Conservation (phyloP, 1,284 basidiomycete genomes). For the Leccinum pachyderme region DNA sequence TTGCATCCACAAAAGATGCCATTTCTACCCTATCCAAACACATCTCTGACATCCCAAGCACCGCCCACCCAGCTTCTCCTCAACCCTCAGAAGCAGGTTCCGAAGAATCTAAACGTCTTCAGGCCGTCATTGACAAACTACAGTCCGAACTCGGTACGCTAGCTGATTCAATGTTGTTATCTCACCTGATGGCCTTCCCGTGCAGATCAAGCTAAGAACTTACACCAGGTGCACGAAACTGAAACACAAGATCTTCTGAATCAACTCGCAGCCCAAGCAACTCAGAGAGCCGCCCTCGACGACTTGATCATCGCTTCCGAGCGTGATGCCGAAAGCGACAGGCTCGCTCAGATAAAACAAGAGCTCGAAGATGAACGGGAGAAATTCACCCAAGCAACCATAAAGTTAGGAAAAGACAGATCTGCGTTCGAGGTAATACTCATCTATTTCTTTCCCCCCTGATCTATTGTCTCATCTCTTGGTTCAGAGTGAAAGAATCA, state of each 20-base stretch:
- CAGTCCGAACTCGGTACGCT: constrained; percentile 57
- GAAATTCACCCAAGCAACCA: constrained; percentile 62
- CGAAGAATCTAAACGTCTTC: constrained; percentile 47
- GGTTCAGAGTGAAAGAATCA: constrained; percentile 56
- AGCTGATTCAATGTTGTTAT: background rate
- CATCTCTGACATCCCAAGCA: constrained; percentile 17
- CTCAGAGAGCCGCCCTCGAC: constrained; percentile 35
- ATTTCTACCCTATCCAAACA: constrained; percentile 27
- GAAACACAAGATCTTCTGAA: constrained; percentile 54
- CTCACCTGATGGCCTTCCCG: constrained; percentile 2
- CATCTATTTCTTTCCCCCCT: background rate
- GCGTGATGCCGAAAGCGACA: constrained; percentile 50
- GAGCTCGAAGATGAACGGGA: constrained; percentile 68
- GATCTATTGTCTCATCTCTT: constrained; percentile 6
- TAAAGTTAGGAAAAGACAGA: constrained; percentile 65
- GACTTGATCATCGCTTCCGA: constrained; percentile 53
- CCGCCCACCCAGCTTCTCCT: constrained; percentile 4
- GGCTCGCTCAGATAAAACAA: constrained; percentile 47
- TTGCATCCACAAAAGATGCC: constrained; percentile 45
- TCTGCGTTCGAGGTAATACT: constrained; percentile 60
- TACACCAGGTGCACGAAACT: constrained; percentile 40
- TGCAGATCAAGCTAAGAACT: constrained; percentile 51
- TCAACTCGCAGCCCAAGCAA: constrained; percentile 45
- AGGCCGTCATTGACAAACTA: constrained; percentile 46
- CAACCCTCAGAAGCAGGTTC: constrained; percentile 12